These are phyloP conservation scores for Phytophthora crassamura DNA, from an alignment of 352 stramenopile genomes.

Conservation along the genomic window DNA sequence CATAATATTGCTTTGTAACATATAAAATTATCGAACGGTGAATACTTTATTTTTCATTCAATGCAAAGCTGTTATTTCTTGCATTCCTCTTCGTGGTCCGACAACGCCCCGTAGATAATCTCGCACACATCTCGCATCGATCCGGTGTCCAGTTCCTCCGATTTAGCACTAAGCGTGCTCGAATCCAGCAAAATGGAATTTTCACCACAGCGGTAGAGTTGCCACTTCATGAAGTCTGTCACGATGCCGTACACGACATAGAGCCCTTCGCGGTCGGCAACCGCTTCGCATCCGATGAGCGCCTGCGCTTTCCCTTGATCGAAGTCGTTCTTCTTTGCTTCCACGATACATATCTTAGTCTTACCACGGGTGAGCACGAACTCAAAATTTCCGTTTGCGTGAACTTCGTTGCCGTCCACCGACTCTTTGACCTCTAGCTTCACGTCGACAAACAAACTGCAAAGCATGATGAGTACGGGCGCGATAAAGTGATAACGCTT, in stretches of 20 bases:
- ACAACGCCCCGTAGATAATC: constrained; percentile 41
- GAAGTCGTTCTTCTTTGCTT: constrained; percentile 59
- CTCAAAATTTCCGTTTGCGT: constrained; percentile 52
- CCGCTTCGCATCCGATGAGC: constrained; percentile 53
- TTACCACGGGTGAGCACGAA: constrained; percentile 49
- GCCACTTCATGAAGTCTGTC: constrained; percentile 52
- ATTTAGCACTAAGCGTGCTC: constrained; percentile 24
- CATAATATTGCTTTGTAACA: too few species aligned
- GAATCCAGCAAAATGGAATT: constrained; percentile 37
- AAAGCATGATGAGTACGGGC: constrained; percentile 31
- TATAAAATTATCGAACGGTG: too few species aligned
- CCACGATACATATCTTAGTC: constrained; percentile 59
- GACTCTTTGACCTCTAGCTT: constrained; percentile 33
- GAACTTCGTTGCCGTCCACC: constrained; percentile 42
- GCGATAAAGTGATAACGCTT: too few species aligned
- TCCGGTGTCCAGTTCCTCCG: constrained; percentile 22
- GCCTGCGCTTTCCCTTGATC: constrained; percentile 48
- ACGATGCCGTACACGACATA: constrained; percentile 56
- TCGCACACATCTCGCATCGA: constrained; percentile 41
- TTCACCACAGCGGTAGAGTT: constrained; percentile 45
- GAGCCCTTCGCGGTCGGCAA: constrained; percentile 46
- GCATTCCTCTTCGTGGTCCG: constrained; percentile 31
- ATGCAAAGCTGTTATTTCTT: constrained; percentile 32
- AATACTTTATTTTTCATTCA: too few species aligned
- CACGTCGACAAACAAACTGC: constrained; percentile 29